Conservation (phyloP, 169 alveolate species). For the Plasmodium yoelii region DNA sequence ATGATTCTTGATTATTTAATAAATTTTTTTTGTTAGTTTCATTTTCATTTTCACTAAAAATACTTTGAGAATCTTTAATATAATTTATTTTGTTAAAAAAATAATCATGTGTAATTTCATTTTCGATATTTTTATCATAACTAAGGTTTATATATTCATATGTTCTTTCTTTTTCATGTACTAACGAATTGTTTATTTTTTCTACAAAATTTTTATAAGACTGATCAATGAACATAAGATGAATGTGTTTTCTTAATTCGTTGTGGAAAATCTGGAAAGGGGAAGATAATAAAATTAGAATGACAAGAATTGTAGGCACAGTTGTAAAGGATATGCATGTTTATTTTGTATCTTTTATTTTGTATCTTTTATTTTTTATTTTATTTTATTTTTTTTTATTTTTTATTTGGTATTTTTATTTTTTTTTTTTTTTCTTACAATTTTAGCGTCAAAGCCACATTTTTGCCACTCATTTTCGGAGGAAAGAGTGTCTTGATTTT, state of each 20-base stretch:
- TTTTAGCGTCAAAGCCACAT: slow-evolving; percentile 75
- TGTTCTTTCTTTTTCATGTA: slow-evolving; percentile 37
- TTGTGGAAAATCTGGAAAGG: slow-evolving; percentile 50
- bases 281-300: neutral
- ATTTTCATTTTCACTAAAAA: slow-evolving; percentile 21
- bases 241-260: slow-evolving; percentile 42
- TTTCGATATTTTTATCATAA: slow-evolving; percentile 47
- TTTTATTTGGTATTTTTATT: too few species aligned
- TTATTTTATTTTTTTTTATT: too few species aligned
- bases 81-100: neutral
- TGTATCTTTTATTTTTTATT: too few species aligned
- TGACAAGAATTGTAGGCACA: too few species aligned
- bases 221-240: slow-evolving; percentile 50
- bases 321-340: neutral
- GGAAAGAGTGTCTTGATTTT: slow-evolving; percentile 5
- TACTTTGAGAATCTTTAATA: neutral
- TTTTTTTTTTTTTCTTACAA: slow-evolving; percentile 11
- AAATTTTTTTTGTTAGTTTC: neutral
- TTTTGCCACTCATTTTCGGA: slow-evolving; percentile 76
- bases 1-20: neutral
- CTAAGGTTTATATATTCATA: slow-evolving; percentile 37
- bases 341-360: too few species aligned
- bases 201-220: slow-evolving; percentile 31
- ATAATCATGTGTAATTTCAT: neutral
- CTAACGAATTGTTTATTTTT: slow-evolving; percentile 44